Conservation (phyloP, 495 filamentous ascomycete genomes). For the Aspergillus steynii region DNA sequence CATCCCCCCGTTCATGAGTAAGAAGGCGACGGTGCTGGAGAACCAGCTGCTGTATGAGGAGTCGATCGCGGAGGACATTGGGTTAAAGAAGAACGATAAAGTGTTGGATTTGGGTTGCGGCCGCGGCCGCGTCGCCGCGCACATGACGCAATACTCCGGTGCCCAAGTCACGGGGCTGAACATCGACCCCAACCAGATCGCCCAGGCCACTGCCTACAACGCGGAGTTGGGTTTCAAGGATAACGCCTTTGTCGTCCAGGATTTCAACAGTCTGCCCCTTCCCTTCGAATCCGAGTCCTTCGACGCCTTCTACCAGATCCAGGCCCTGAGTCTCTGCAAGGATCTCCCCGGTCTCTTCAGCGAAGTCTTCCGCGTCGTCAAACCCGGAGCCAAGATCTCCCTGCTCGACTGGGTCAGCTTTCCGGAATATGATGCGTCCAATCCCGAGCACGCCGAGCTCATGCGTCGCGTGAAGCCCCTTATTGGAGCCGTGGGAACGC, state of each 20-base stretch:
- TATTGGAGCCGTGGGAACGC: conserved; percentile 64
- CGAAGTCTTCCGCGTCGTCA: conserved; percentile 57
- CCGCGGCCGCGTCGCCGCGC: conserved; percentile 60
- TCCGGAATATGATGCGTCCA: conserved; percentile 53
- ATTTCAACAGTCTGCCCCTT: conserved; percentile 60
- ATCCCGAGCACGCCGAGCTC: conserved; percentile 54
- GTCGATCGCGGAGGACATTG: conserved; percentile 54
- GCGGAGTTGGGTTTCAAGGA: conserved; percentile 40
- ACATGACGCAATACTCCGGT: conserved; percentile 58
- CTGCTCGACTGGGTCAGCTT: conserved; percentile 62
- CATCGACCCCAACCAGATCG: conserved; percentile 63
- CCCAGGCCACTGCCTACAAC: conserved; percentile 56
- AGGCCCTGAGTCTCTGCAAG: conserved; percentile 61
- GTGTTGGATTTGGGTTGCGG: conserved; percentile 63
- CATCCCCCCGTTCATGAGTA: conserved; percentile 63
- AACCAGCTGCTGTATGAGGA: conserved; percentile 62
- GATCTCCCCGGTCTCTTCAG: conserved; percentile 51
- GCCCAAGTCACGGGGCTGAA: conserved; percentile 60
- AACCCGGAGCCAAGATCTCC: conserved; percentile 58
- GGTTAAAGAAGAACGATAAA: conserved; percentile 48
- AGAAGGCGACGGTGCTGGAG: conserved; percentile 50
- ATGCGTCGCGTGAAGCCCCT: conserved; percentile 64
- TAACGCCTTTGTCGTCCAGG: conserved; percentile 57
- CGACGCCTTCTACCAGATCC: conserved; percentile 67
- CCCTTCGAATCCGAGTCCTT: conserved; percentile 57